Evolutionary conservation across 106 monocot species (phyloP).

Genomic region (Acanthochlamys bracteata): DNA sequence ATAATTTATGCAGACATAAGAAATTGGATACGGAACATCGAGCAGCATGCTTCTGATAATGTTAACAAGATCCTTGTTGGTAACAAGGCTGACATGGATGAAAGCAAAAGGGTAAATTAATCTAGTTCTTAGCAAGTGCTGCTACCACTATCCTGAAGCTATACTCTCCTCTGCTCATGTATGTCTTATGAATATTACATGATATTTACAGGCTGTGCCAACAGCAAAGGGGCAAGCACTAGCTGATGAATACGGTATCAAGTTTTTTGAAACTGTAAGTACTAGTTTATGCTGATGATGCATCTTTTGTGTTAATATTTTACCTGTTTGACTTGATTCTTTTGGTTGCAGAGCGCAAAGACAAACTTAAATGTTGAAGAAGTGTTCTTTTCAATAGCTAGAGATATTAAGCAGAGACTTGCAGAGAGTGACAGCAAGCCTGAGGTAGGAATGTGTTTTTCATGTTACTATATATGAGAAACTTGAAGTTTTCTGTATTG

Average conservation of each 20-base stretch:
- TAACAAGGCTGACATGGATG: conserved; percentile 99
- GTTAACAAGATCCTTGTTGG: conserved; percentile 97
- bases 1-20: conserved; percentile 59
- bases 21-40: conserved; percentile 97
- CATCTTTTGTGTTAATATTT: neutral
- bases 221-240: conserved; percentile 92
- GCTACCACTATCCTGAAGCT: neutral
- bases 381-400: conserved; percentile 91
- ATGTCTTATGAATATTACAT: neutral
- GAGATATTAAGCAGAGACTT: conserved; percentile 92
- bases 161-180: neutral
- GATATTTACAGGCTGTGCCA: conserved; percentile 57
- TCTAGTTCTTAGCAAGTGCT: neutral
- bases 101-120: conserved; percentile 84
- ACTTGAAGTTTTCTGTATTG: neutral
- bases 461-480: neutral
- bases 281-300: neutral
- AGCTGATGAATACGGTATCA: conserved; percentile 93
- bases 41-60: conserved; percentile 96
- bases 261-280: conserved; percentile 87
- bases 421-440: conserved; percentile 67
- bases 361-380: conserved; percentile 92
- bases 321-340: neutral
- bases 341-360: conserved; percentile 73
- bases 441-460: conserved; percentile 33